Conservation (phyloP, 441 rosid genomes). For the Jatropha podagrica region DNA sequence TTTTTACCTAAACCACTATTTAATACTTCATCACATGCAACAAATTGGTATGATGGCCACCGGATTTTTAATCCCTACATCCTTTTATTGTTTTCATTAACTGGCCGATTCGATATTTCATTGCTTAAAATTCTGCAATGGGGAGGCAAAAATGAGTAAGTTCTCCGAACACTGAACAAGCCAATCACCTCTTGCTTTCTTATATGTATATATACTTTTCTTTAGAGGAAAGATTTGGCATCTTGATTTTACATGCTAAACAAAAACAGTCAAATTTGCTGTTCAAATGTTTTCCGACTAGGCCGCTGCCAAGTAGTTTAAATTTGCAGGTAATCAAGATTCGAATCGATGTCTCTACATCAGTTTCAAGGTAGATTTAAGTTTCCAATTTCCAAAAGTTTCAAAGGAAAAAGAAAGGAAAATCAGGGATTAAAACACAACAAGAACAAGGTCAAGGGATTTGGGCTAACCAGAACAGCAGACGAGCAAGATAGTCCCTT, state of each 20-base stretch:
- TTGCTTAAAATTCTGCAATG: not conserved
- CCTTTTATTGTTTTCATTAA: not conserved
- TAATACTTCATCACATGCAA: not conserved
- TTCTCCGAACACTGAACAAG: not conserved
- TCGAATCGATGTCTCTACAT: not conserved
- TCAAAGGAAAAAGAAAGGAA: not conserved
- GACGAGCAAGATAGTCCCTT: constrained; percentile 89
- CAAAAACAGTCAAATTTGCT: too few species aligned
- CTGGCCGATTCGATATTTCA: not conserved
- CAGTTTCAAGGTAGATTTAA: not conserved
- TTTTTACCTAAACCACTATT: not conserved
- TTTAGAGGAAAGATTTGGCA: not conserved
- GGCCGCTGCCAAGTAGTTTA: not conserved
- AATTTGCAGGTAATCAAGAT: not conserved
- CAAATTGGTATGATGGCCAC: too few species aligned
- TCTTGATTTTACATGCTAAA: not conserved
- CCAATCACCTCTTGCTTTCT: not conserved
- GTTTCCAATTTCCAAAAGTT: not conserved
- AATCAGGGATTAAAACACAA: not conserved
- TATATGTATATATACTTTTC: not conserved
- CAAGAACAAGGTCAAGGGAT: constrained; percentile 13
- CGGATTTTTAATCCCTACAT: not conserved
- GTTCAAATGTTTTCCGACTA: too few species aligned
- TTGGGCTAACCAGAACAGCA: constrained; percentile 79
- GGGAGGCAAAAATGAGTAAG: not conserved